Percentiles rank a stretch among this genome's conserved stretches.
These are phyloP conservation scores for Colletotrichum spaethianum DNA, from an alignment of 2,329 filamentous ascomycete genomes.

Conservation along the genomic window DNA sequence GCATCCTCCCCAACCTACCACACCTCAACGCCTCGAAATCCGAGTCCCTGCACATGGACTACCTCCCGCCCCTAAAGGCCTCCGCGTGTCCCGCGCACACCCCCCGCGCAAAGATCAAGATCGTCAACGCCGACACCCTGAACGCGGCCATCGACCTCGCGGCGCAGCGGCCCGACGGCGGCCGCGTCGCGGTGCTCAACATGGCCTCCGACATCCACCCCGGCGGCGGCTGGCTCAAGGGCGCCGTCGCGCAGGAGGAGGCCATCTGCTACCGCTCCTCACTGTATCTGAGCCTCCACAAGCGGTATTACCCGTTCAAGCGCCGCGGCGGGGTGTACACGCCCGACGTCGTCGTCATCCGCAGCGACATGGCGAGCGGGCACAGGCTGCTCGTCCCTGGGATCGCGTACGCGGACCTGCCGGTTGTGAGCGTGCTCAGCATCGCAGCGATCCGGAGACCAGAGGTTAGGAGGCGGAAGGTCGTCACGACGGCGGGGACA, in stretches of 20 bases:
- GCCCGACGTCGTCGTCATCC: conserved; percentile 72
- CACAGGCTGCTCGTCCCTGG: conserved; percentile 61
- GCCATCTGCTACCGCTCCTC: conserved; percentile 76
- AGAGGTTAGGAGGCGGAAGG: conserved; percentile 41
- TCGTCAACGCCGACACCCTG: conserved; percentile 71
- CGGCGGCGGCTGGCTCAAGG: conserved; percentile 76
- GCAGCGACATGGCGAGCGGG: conserved; percentile 61
- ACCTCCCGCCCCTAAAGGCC: conserved; percentile 56
- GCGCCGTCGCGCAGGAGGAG: conserved; percentile 78
- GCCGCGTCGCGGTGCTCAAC: conserved; percentile 73
- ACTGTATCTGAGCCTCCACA: conserved; percentile 62
- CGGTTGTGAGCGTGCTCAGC: conserved; percentile 72
- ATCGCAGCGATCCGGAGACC: conserved; percentile 69
- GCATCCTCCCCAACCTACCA: conserved; percentile 61
- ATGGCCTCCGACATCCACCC: conserved; percentile 71
- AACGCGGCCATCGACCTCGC: conserved; percentile 65
- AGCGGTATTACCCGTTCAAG: conserved; percentile 66
- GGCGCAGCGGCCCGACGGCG: conserved; percentile 44
- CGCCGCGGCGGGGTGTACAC: conserved; percentile 69
- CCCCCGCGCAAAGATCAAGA: conserved; percentile 55
- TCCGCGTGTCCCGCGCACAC: conserved; percentile 59
- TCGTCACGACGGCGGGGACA: conserved; percentile 41
- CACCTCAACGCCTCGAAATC: conserved; percentile 54
- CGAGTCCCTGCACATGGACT: conserved; percentile 53
- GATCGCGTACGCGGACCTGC: conserved; percentile 52